phyloP scores from a whole-genome alignment of 805 yeast genomes.

The Metschnikowia matae region DNA sequence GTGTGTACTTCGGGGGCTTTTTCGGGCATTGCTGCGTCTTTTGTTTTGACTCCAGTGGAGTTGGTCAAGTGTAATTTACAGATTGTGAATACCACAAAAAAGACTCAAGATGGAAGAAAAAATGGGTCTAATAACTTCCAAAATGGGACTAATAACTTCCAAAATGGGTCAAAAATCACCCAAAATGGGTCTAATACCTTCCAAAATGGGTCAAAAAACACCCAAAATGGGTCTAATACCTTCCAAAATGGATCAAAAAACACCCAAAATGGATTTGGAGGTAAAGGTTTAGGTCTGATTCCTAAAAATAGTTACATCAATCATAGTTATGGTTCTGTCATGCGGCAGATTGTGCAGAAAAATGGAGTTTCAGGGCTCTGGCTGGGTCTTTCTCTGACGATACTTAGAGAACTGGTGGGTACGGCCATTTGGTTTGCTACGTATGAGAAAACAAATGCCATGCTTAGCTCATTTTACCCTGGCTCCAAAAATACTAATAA shows the following conservation, averaged over 20 bases:
- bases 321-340: slow-evolving; percentile 30
- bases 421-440: slow-evolving; percentile 94
- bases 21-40: slow-evolving; percentile 79
- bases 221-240: no score
- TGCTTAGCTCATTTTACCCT: slow-evolving; percentile 27
- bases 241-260: no score
- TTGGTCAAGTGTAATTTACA: slow-evolving; percentile 84
- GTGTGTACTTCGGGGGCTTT: slow-evolving; percentile 66
- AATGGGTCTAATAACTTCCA: no score
- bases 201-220: no score
- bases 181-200: no score
- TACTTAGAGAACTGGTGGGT: slow-evolving; percentile 81
- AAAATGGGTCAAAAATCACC: no score
- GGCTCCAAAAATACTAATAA: slow-evolving; percentile 42
- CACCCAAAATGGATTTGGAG: no score
- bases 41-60: slow-evolving; percentile 88
- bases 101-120: no score
- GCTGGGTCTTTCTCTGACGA: slow-evolving; percentile 82
- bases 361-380: slow-evolving; percentile 74
- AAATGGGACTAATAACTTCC: no score
- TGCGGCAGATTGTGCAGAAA: slow-evolving; percentile 36
- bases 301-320: no score
- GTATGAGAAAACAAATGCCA: slow-evolving; percentile 53
- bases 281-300: no score
- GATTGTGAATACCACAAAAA: slow-evolving; percentile 39